Evolutionary conservation across 345 rosid species (phyloP), one percentile per base, ranked within the genome.

Genomic region (Brassica nigra): DNA sequence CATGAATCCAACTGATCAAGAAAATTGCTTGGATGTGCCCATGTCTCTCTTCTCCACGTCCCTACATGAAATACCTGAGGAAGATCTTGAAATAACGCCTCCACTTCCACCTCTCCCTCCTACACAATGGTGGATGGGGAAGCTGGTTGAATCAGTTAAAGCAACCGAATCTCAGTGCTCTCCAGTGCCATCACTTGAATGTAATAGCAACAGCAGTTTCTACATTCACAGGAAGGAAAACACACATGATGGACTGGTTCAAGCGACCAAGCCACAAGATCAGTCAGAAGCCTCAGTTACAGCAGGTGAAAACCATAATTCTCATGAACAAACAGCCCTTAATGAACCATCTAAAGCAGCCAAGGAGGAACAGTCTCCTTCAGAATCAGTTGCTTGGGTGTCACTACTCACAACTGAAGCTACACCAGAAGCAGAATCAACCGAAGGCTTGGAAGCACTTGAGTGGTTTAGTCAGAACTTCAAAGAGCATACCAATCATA

Each of bases 31-130:
- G 62, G 68, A 55, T 4, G 58, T 71, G 33, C 65, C 76, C 6
- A 55, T 34, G 70, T 1, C 14, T 52, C 71, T 31, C 23, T 36
- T 7, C 70, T 52, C 76, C 58, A 39, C 49, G 68, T 29, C 72
- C 1, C 64, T 74, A 20, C 82, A 86, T 66, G 86, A 70, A 75
- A 71, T 79, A 80, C 76, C 85, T 67, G 68, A 78, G 39, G 80
- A 36, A 54, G 75, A 68, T 73, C 47, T 62, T 8, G 88, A 85
- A 59, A 89, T 86, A 72, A 76, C 78, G 71, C 98, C 95, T 55
- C 95, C 95, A 23, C 72, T 93, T 85, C 93, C 93, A 4, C 95
- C 98, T 78, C 84, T 90, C 70, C 95, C 97, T 82, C 95, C 97
- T n/a, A 84, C 91, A 85, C 91, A 91, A 37, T 91, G 97, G 98